A percentile compares a stretch with the other conserved stretches of the same genome.
Evolutionary conservation across 2,329 filamentous ascomycete species (phyloP).

Genomic region (Fusarium longipes): DNA sequence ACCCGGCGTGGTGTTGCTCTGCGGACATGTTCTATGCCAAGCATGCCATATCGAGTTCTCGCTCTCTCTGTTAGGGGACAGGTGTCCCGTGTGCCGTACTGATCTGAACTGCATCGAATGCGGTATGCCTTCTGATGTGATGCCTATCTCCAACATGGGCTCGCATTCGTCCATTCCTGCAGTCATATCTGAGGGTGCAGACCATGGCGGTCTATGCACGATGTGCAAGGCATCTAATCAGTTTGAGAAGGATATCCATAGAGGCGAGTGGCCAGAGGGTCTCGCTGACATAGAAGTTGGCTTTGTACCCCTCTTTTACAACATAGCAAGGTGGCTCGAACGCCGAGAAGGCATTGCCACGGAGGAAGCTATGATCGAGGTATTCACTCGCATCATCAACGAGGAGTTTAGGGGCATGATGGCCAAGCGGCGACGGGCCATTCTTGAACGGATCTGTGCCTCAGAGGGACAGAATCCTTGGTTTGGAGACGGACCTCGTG

Average conservation of each 20-base stretch:
- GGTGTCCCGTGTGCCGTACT: slow-evolving; percentile 38
- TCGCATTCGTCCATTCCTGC: background rate
- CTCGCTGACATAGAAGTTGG: slow-evolving; percentile 17
- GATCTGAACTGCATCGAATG: slow-evolving; percentile 6
- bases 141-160: background rate
- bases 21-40: slow-evolving; percentile 43
- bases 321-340: slow-evolving; percentile 19
- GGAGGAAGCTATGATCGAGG: background rate
- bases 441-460: accelerated
- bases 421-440: background rate
- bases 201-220: slow-evolving; percentile 5
- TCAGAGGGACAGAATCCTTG: background rate
- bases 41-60: slow-evolving; percentile 9
- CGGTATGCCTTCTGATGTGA: background rate
- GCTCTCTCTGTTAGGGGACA: no score
- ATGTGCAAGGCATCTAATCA: slow-evolving; percentile 18
- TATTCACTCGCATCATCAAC: slow-evolving; percentile 12
- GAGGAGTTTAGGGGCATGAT: slow-evolving; percentile 19
- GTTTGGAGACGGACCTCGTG: background rate
- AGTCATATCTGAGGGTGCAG: slow-evolving; percentile 1
- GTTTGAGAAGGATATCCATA: slow-evolving; percentile 7
- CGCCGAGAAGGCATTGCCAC: accelerated
- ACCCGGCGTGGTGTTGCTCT: slow-evolving; percentile 15
- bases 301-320: slow-evolving; percentile 34
- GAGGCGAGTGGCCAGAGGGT: slow-evolving; percentile 15